Percentiles rank a stretch among this genome's conserved stretches.
Evolutionary conservation across 225 moss, liverwort and hornwort species (phyloP).

Genomic region (Polytrichum commune): DNA sequence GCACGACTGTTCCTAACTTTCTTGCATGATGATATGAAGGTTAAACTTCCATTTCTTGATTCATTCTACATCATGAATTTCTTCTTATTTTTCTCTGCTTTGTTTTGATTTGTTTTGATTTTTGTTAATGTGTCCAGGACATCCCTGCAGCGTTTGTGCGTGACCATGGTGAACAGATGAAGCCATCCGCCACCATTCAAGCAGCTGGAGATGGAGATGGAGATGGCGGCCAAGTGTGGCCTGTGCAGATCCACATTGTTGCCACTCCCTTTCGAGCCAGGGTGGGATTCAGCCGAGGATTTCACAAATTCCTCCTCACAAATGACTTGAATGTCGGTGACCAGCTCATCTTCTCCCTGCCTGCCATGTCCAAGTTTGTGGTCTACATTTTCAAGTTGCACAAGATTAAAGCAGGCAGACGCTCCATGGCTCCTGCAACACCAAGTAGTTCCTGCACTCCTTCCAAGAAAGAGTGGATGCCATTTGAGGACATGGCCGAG

Average conservation of each 20-base stretch:
- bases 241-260: neutral
- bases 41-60: neutral
- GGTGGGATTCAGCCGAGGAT: neutral
- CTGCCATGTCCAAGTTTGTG: constrained; percentile 21
- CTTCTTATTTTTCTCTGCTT: too few species aligned
- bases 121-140: constrained; percentile 6
- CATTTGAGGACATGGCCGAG: too few species aligned
- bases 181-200: neutral
- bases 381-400: constrained; percentile 6
- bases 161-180: constrained; percentile 14
- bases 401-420: too few species aligned
- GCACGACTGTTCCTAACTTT: too few species aligned
- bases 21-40: neutral
- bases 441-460: too few species aligned
- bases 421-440: too few species aligned
- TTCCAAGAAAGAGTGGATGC: too few species aligned
- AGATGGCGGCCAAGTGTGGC: constrained; percentile 13
- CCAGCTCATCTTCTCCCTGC: constrained; percentile 12
- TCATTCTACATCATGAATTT: neutral
- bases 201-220: neutral
- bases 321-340: constrained; percentile 11
- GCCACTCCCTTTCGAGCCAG: neutral
- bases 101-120: neutral
- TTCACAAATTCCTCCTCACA: neutral
- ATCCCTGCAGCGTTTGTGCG: constrained; percentile 24